Evolutionary conservation across 2,329 filamentous ascomycete species (phyloP), one percentile per base, ranked within the genome.

Genomic region (Xylaria sp.): DNA sequence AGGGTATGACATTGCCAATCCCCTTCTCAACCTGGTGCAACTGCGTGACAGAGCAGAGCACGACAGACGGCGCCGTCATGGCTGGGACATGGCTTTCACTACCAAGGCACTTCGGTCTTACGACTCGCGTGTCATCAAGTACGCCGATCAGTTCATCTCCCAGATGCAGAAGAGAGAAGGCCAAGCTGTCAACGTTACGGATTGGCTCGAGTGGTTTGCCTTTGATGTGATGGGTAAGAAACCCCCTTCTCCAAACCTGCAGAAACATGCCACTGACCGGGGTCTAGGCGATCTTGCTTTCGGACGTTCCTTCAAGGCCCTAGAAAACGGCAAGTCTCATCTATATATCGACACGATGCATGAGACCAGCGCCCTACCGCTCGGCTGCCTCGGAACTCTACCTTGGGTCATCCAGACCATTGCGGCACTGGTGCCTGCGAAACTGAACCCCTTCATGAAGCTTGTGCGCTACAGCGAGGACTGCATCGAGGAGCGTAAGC

Each of bases 211-310:
- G 46, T 63, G 60, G 64, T 66, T 55, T 42, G 55, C 59, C 7
- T 66, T 66, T 50, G 64, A 66, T 54, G 60, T 65, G 4, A 65
- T 66, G 64, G 64, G 63, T 65, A 54, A 59, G 59, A 39, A 16
- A 48, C 23, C 3, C 23, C 23, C 23, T 30, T 30, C 23, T 30
- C 23, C 1, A 6, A 30, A 30, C 23, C 23, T 30, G 23, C 23
- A 30, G 23, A 30, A 30, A 30, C 23, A 30, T 30, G 23, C 23
- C 23, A 30, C 23, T 30, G 23, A 30, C 23, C 23, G 4, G 23
- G 1, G 4, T 30, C 2, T 23, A 65, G 63, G 64, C 48, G 62
- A 65, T 35, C 64, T 65, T 13, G 64, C 62, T 16, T 66, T 66
- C 30, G 62, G 64, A 9, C 58, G 63, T 7, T 63, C 62, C 9